Percentiles rank a stretch among this genome's conserved stretches.
These are phyloP conservation scores for Allium cepa DNA, from an alignment of 106 monocot species.

Conservation along the genomic window DNA sequence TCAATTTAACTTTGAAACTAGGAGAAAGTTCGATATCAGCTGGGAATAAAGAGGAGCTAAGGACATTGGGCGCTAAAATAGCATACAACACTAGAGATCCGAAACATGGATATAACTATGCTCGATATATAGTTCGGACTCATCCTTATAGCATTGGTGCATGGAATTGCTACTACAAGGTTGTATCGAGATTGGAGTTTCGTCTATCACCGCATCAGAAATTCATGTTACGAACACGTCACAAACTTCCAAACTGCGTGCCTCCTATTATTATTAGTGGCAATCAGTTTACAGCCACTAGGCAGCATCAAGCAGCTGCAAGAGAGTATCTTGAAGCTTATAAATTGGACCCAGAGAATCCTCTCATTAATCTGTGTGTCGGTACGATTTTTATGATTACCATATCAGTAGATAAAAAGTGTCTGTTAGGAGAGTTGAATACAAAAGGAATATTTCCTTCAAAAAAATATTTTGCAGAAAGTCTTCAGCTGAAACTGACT, in stretches of 20 bases:
- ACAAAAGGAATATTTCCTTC: neutral
- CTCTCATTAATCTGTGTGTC: slow-evolving; percentile 80
- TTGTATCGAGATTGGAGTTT: slow-evolving; percentile 22
- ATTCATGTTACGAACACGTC: slow-evolving; percentile 41
- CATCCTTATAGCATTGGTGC: slow-evolving; percentile 74
- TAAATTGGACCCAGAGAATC: slow-evolving; percentile 78
- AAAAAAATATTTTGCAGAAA: neutral
- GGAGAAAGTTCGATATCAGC: slow-evolving; percentile 30
- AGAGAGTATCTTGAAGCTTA: slow-evolving; percentile 81
- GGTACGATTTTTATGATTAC: slow-evolving; percentile 26
- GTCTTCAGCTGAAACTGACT: too few relatives aligned
- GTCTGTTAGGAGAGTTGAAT: neutral
- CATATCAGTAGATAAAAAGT: neutral
- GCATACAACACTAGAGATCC: slow-evolving; percentile 75
- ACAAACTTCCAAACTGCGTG: slow-evolving; percentile 36
- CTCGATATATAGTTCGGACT: slow-evolving; percentile 56
- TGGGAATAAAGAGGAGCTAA: slow-evolving; percentile 77
- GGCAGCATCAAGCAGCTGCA: slow-evolving; percentile 85
- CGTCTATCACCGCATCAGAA: slow-evolving; percentile 21
- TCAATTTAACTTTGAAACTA: slow-evolving; percentile 43
- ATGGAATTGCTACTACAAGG: slow-evolving; percentile 95
- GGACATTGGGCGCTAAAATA: slow-evolving; percentile 78
- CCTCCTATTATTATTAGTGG: slow-evolving; percentile 74
- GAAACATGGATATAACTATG: slow-evolving; percentile 85
- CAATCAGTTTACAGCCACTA: slow-evolving; percentile 66